phyloP scores from a whole-genome alignment of 495 filamentous ascomycete genomes.

The Alectoria sarmentosa region DNA sequence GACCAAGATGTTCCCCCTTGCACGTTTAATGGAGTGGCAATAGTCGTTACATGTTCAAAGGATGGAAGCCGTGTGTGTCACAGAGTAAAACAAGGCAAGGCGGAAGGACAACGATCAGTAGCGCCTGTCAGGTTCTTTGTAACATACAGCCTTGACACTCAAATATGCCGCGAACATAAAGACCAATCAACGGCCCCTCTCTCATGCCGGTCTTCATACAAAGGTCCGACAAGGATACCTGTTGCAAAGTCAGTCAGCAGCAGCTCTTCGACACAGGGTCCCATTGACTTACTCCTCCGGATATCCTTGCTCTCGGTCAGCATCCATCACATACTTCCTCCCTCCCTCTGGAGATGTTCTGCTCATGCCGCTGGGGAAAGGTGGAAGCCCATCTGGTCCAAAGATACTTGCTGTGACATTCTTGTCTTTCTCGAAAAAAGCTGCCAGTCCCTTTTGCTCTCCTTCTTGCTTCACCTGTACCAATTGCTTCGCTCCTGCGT shows the following conservation, averaged over 20 bases:
- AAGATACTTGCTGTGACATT: slow-evolving; percentile 57
- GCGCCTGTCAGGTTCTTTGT: neutral
- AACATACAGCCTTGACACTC: neutral
- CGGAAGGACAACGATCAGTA: neutral
- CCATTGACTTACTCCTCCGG: slow-evolving; percentile 41
- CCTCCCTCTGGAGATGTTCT: slow-evolving; percentile 28
- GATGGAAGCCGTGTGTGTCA: neutral
- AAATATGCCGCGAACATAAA: neutral
- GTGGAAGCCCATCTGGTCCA: slow-evolving; percentile 68
- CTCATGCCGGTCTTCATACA: slow-evolving; percentile 13
- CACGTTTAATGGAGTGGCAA: neutral
- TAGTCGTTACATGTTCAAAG: neutral
- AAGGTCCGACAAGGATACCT: slow-evolving; percentile 52
- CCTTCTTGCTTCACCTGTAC: slow-evolving; percentile 74
- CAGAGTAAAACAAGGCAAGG: neutral
- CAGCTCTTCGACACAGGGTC: neutral
- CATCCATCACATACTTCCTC: slow-evolving; percentile 38
- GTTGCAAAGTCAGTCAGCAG: slow-evolving; percentile 25
- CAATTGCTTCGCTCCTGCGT: slow-evolving; percentile 74
- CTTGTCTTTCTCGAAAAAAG: slow-evolving; percentile 63
- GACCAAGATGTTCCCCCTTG: neutral
- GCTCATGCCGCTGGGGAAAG: slow-evolving; percentile 63
- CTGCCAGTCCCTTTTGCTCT: slow-evolving; percentile 59
- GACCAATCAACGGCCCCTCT: neutral
- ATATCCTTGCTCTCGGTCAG: slow-evolving; percentile 40